Evolutionary conservation across 345 rosid species (phyloP).

Genomic region (Lumnitzera littorea): DNA sequence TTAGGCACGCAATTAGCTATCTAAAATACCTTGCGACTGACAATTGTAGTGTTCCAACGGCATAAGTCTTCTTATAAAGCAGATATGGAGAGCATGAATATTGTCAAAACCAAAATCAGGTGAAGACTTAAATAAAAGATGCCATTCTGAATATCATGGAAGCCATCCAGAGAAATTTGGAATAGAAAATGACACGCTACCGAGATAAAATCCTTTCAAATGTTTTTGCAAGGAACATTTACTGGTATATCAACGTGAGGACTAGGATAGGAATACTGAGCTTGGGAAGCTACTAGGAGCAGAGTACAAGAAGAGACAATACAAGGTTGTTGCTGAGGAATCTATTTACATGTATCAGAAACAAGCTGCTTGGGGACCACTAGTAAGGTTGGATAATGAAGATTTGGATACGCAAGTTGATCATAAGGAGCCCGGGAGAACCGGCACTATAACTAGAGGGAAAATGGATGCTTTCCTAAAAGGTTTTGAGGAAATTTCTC

Average conservation of each 20-base stretch:
- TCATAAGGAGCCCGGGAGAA: background rate
- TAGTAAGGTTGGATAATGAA: constrained; percentile 29
- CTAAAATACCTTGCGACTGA: constrained; percentile 44
- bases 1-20: constrained; percentile 55
- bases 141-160: constrained; percentile 46
- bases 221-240: constrained; percentile 49
- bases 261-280: constrained; percentile 33
- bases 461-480: constrained; percentile 35
- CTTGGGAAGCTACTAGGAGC: constrained; percentile 47
- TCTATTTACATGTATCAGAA: constrained; percentile 52
- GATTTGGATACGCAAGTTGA: constrained; percentile 9
- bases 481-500: constrained; percentile 33
- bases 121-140: constrained; percentile 34
- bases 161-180: constrained; percentile 52
- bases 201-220: constrained; percentile 34
- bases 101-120: constrained; percentile 41
- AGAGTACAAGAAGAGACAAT: constrained; percentile 30
- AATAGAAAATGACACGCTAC: constrained; percentile 38
- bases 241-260: constrained; percentile 67
- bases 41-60: constrained; percentile 37
- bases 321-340: constrained; percentile 49
- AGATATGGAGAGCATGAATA: constrained; percentile 45
- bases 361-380: constrained; percentile 38
- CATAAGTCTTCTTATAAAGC: constrained; percentile 49
- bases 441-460: constrained; percentile 11